These are phyloP conservation scores for Laetiporus sulphureus DNA, from an alignment of 1,284 basidiomycete species.

Conservation along the genomic window DNA sequence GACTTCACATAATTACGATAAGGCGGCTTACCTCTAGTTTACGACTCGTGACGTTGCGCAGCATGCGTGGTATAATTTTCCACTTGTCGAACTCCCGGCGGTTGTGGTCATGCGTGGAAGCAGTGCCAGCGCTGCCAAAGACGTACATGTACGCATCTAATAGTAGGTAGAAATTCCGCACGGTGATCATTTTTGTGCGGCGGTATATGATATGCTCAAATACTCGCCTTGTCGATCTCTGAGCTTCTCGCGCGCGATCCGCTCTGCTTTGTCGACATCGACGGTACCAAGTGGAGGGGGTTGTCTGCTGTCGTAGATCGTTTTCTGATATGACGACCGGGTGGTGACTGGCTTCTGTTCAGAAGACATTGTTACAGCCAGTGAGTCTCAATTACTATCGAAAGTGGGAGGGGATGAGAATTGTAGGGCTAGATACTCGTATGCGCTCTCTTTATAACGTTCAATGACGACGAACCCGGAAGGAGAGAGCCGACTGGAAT, in stretches of 20 bases:
- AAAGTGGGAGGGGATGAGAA: no score
- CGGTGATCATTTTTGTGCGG: no score
- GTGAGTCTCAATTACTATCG: no score
- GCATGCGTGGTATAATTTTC: constrained; percentile 70
- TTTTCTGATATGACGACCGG: constrained; percentile 26
- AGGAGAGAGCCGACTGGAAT: no score
- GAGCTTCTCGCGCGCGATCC: constrained; percentile 36
- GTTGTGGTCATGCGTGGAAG: constrained; percentile 52
- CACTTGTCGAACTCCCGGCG: constrained; percentile 49
- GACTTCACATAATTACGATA: neutral
- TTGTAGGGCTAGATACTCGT: no score
- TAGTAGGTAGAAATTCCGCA: no score
- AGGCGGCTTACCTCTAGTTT: constrained; percentile 45
- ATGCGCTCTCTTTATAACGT: no score
- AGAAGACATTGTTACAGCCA: no score
- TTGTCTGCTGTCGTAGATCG: constrained; percentile 20
- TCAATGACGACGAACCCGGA: no score
- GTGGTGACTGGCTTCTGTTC: no score
- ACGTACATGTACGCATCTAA: constrained; percentile 59
- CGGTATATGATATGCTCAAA: no score
- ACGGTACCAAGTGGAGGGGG: constrained; percentile 34
- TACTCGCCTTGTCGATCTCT: constrained; percentile 30
- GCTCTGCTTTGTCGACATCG: constrained; percentile 36
- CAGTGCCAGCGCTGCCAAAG: constrained; percentile 54
- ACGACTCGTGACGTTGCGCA: constrained; percentile 60